Base-by-base conservation (phyloP, 140 eudicot genomes). In the Artemisia princeps region DNA sequence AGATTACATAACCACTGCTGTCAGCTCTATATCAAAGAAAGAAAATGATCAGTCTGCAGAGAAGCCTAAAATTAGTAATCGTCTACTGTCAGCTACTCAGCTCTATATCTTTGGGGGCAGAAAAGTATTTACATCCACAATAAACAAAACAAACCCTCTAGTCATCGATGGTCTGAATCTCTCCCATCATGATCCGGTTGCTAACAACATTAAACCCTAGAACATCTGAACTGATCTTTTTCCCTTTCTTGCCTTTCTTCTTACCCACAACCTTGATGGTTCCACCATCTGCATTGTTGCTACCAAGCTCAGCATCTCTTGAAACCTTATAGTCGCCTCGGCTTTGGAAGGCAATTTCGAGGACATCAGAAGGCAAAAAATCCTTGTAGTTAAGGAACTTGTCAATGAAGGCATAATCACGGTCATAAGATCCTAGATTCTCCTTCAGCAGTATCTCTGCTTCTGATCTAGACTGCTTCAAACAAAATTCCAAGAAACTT, bases 111-210 rank as follows among this genome's bases (percentile, higher is more conserved):
- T 37, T 6, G 9, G 44, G 44, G 10, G 6, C 44, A 1, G 2
- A 37, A 37, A 37, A 37, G 44, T 37, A 37, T 37, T 37, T 37
- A 37, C 44, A 37, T 6, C 44, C 44, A 6, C 44, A 37, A 33
- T 33, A 33, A 33, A 33, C 42, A 33, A 33, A 33, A 37, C 9
- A 37, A 30, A 37, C 9, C 44, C 44, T 37, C 79, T 78, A 92
- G 57, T 92, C 98, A 10, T 88, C 98, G 6, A 84, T 62, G 3
- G 83, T 73, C 80, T 92, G 92, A 61, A 92, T 92, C 87, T 92
- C 96, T 6, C 98, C 98, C 98, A 87, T 87, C 98, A 92, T 87
- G 61, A 92, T 92, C 74, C 98, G 72, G 92, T 88, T 92, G 82
- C 98, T 92, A 20, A 92, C 96, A 1, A 92, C 96, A 9, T 82